Conservation (phyloP, 2,329 filamentous ascomycete genomes). For the Apiospora koreana region DNA sequence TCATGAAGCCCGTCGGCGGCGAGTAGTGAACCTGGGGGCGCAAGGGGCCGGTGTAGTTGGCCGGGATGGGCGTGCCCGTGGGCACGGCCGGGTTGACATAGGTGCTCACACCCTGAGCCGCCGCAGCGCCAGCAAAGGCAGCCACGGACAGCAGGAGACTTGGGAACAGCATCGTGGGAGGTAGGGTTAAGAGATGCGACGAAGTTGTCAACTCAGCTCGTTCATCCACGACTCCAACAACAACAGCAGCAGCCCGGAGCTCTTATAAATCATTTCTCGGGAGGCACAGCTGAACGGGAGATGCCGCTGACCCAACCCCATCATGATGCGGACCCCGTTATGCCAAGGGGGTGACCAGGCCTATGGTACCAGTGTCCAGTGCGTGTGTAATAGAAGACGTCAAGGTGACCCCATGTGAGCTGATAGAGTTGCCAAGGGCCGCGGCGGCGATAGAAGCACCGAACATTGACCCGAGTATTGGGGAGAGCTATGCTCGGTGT, state of each 20-base stretch:
- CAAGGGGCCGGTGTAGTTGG: slow-evolving; percentile 29
- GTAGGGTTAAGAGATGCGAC: background rate
- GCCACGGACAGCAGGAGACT: background rate
- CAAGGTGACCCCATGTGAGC: background rate
- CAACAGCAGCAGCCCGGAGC: background rate
- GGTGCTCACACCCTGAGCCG: slow-evolving; percentile 20
- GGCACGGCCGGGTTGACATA: slow-evolving; percentile 31
- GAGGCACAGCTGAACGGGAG: background rate
- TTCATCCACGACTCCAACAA: background rate
- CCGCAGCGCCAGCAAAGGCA: background rate
- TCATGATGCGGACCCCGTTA: background rate
- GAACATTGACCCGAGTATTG: background rate
- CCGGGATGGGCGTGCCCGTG: slow-evolving; percentile 26
- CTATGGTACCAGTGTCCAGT: background rate
- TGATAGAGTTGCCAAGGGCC: background rate
- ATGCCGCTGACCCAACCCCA: background rate
- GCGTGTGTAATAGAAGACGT: background rate
- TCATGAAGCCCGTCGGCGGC: slow-evolving; percentile 55
- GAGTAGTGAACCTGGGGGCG: slow-evolving; percentile 59
- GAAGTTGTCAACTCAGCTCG: background rate
- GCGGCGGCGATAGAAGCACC: background rate
- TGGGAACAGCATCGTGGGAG: background rate
- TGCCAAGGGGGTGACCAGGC: background rate
- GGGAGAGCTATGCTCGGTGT: background rate
- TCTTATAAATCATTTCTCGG: background rate